These are phyloP conservation scores for Solidago caesia DNA, from an alignment of 129 eudicot species.

Conservation along the genomic window DNA sequence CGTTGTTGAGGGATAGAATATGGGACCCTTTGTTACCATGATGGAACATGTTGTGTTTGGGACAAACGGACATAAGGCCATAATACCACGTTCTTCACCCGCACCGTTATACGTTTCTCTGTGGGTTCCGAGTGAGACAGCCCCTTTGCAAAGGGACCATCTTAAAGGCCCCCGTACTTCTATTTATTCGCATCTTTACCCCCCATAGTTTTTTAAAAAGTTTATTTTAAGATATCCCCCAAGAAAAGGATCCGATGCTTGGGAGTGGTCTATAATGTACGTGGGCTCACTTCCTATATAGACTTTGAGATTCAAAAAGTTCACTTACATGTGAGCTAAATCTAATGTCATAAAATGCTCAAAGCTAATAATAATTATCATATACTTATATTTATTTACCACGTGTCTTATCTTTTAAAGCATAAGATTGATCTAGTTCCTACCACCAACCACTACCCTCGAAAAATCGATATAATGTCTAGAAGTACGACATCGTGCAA, in stretches of 20 bases:
- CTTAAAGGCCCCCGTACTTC: conserved; percentile 30
- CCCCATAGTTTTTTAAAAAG: background rate
- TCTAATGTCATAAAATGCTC: too few species aligned
- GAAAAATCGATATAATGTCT: too few species aligned
- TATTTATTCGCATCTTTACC: conserved; percentile 6
- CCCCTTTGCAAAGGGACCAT: conserved; percentile 40
- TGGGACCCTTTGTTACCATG: conserved; percentile 43
- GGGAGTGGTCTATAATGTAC: conserved; percentile 13
- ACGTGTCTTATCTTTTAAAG: too few species aligned
- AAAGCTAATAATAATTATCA: too few species aligned
- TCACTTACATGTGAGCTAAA: background rate
- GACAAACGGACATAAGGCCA: conserved; percentile 42
- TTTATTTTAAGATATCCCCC: background rate
- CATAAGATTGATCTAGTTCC: too few species aligned
- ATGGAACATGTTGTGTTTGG: conserved; percentile 41
- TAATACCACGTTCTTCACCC: conserved; percentile 48
- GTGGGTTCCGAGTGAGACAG: conserved; percentile 33
- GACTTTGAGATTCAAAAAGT: background rate
- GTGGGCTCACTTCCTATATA: background rate
- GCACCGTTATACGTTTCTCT: conserved; percentile 35
- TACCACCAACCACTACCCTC: too few species aligned
- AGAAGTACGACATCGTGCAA: too few species aligned
- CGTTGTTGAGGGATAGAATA: conserved; percentile 20
- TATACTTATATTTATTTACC: too few species aligned
- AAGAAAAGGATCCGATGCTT: conserved; percentile 31